phyloP scores from a whole-genome alignment of 176 grass and related monocot genomes.

The Thinopyrum elongatum region DNA sequence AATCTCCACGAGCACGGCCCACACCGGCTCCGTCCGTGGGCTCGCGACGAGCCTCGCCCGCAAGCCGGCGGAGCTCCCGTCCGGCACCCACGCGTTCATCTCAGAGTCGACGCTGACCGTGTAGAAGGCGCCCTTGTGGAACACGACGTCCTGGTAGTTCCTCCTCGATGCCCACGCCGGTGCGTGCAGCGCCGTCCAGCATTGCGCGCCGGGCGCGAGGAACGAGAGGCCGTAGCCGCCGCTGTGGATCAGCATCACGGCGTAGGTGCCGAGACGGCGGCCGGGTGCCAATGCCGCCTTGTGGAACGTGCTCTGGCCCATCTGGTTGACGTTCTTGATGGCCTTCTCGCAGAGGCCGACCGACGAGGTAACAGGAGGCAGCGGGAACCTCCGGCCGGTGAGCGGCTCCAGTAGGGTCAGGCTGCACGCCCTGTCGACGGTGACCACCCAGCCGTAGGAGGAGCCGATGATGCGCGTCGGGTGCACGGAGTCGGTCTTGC shows the following conservation, averaged over 20 bases:
- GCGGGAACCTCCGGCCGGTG: neutral
- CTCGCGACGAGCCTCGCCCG: neutral
- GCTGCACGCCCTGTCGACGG: neutral
- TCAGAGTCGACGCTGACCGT: neutral
- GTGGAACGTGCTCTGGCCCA: neutral
- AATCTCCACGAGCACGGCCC: neutral
- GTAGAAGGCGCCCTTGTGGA: neutral
- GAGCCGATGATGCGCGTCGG: neutral
- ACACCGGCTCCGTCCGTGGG: neutral
- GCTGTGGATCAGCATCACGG: neutral
- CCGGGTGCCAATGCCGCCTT: neutral
- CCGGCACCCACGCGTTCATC: neutral
- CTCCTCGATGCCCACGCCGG: neutral
- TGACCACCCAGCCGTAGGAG: neutral
- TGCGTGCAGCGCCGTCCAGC: neutral
- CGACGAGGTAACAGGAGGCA: neutral
- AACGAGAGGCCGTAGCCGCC: neutral
- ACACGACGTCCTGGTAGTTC: neutral
- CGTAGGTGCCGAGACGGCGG: neutral
- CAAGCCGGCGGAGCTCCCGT: neutral
- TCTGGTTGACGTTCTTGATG: neutral
- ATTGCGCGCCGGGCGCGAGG: neutral
- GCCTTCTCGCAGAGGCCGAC: neutral
- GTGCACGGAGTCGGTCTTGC: neutral
- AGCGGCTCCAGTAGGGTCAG: neutral